phyloP scores from a whole-genome alignment of 106 monocot genomes.

The Dioscorea alata region DNA sequence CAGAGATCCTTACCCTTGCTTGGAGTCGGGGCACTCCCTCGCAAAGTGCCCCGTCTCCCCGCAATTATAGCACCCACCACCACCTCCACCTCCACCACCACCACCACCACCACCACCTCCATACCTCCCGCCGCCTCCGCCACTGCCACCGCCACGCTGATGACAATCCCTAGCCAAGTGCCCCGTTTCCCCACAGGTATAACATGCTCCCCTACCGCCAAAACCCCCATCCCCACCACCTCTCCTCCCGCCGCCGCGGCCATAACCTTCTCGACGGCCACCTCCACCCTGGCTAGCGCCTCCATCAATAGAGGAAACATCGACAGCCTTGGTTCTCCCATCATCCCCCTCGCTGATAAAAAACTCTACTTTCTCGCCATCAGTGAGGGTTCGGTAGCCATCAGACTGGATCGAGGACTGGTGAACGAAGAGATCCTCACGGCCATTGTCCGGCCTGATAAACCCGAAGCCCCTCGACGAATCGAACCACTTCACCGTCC shows the following conservation, averaged over 20 bases:
- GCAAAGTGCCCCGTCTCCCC: constrained; percentile 27
- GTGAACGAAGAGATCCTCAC: constrained; percentile 42
- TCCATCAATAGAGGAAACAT: constrained; percentile 33
- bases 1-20: neutral
- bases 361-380: constrained; percentile 54
- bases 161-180: constrained; percentile 26
- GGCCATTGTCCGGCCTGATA: constrained; percentile 35
- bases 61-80: constrained; percentile 21
- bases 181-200: constrained; percentile 20
- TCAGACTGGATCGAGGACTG: constrained; percentile 41
- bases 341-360: constrained; percentile 17
- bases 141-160: constrained; percentile 5
- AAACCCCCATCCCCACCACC: constrained; percentile 3
- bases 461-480: constrained; percentile 47
- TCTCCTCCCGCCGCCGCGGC: constrained; percentile 3
- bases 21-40: constrained; percentile 24
- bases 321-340: constrained; percentile 46
- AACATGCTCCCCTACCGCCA: constrained; percentile 12
- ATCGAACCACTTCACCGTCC: constrained; percentile 45
- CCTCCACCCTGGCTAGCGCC: constrained; percentile 15
- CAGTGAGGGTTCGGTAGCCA: constrained; percentile 33
- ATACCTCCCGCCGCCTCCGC: constrained; percentile 4
- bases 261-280: constrained; percentile 3
- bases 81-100: constrained; percentile 8
- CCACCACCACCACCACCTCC: constrained; percentile 1